Evolutionary conservation across 2,329 filamentous ascomycete species (phyloP).

Genomic region (Fusarium pseudoanthophilum): DNA sequence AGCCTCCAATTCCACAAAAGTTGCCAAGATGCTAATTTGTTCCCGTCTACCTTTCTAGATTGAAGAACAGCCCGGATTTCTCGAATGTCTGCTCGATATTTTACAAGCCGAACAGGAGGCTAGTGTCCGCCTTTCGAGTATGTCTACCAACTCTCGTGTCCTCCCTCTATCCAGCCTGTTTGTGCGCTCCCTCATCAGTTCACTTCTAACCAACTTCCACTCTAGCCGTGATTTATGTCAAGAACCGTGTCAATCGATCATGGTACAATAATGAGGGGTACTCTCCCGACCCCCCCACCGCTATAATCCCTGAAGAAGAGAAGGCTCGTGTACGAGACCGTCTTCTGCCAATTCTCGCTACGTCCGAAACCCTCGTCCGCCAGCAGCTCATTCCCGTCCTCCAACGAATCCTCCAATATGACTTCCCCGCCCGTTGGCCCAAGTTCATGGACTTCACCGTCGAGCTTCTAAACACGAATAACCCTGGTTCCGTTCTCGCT

Average conservation of each 20-base stretch:
- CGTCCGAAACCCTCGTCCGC: conserved; percentile 82
- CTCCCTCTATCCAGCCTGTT: conserved; percentile 28
- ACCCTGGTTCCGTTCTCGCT: conserved; percentile 87
- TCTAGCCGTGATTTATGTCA: conserved; percentile 93
- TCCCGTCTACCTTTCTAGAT: conserved; percentile 65
- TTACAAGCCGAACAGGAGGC: conserved; percentile 88
- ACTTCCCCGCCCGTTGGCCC: conserved; percentile 95
- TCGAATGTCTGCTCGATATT: conserved; percentile 89
- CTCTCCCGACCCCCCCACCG: conserved; percentile 65
- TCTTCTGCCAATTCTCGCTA: conserved; percentile 87
- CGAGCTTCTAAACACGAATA: conserved; percentile 86
- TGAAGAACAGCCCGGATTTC: conserved; percentile 89
- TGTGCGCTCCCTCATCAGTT: conserved; percentile 37
- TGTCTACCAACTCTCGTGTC: conserved; percentile 48
- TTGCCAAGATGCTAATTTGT: conserved; percentile 33
- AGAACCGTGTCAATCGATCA: conserved; percentile 94
- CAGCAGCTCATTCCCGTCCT: conserved; percentile 94
- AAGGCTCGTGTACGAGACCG: conserved; percentile 88
- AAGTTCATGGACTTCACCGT: conserved; percentile 93
- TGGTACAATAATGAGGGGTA: conserved; percentile 85
- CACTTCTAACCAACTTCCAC: conserved; percentile 27
- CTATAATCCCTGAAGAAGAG: conserved; percentile 86
- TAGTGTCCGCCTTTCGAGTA: conserved; percentile 89
- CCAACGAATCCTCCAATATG: conserved; percentile 94
- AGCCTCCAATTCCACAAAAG: background rate